Evolutionary conservation across 352 stramenopile species (phyloP).

Genomic region (Aphanomyces astaci): DNA sequence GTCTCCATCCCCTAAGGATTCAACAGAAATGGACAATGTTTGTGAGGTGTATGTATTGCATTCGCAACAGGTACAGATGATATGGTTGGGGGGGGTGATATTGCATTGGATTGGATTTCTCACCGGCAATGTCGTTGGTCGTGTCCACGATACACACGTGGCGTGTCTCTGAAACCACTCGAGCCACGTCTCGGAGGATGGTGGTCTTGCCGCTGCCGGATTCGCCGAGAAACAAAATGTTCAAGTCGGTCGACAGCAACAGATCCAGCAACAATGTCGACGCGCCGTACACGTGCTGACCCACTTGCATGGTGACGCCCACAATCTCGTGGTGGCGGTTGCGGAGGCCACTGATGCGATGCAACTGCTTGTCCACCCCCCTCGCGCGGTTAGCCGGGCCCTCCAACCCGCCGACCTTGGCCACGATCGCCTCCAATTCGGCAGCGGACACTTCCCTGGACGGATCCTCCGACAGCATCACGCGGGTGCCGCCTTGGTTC

Average conservation of each 20-base stretch:
- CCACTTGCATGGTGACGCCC: constrained; percentile 66
- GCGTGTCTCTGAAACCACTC: constrained; percentile 48
- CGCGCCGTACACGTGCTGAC: constrained; percentile 49
- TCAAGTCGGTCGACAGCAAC: constrained; percentile 35
- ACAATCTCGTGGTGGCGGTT: constrained; percentile 48
- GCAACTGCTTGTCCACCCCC: constrained; percentile 59
- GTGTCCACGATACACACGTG: constrained; percentile 86
- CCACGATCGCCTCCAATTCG: constrained; percentile 49
- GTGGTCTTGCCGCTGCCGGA: constrained; percentile 79
- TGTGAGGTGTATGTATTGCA: background rate
- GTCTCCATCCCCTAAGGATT: constrained; percentile 51
- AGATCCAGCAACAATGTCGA: constrained; percentile 60
- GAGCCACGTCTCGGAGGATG: constrained; percentile 69
- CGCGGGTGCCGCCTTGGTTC: constrained; percentile 21
- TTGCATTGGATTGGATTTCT: no score
- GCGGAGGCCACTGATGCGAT: constrained; percentile 72
- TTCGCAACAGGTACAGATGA: background rate
- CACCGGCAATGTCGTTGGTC: constrained; percentile 87
- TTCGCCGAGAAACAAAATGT: constrained; percentile 58
- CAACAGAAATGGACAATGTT: no score
- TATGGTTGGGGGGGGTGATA: no score
- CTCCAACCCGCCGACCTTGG: constrained; percentile 46
- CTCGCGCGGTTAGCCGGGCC: constrained; percentile 69
- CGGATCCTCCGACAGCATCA: constrained; percentile 39
- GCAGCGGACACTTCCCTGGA: no score